Conservation (phyloP, 2,329 filamentous ascomycete species). For the Coniochaeta sp. region DNA sequence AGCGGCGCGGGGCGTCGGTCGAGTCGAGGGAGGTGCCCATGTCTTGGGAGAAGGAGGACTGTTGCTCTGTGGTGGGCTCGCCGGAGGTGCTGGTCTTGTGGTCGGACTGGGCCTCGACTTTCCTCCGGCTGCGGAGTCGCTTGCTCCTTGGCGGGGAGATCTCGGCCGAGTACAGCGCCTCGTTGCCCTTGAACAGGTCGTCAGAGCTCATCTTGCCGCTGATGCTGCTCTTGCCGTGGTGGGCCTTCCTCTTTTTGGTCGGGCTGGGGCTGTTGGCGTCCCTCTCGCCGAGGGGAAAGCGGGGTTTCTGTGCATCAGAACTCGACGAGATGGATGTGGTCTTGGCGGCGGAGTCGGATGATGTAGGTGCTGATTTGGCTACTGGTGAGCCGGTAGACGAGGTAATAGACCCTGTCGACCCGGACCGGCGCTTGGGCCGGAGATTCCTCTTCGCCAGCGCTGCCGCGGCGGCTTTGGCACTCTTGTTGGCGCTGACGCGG, state of each 20-base stretch:
- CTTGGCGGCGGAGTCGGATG: constrained; percentile 6
- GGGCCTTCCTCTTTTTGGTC: constrained; percentile 29
- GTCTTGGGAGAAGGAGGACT: background rate
- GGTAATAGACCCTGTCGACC: constrained; percentile 17
- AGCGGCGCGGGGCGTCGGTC: constrained; percentile 16
- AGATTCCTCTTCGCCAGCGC: constrained; percentile 13
- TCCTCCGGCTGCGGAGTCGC: background rate
- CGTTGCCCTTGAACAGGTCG: constrained; percentile 14
- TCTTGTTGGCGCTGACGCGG: constrained; percentile 25
- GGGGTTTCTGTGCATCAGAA: background rate
- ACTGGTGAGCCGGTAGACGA: constrained; percentile 23
- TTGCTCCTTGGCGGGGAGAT: constrained; percentile 5
- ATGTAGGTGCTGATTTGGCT: constrained; percentile 13
- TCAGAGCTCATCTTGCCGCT: constrained; percentile 6
- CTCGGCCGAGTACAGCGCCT: constrained; percentile 10
- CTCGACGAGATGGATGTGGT: background rate
- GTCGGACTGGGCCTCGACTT: background rate
- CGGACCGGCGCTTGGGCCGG: constrained; percentile 18
- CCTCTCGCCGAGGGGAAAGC: constrained; percentile 25
- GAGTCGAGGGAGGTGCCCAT: background rate
- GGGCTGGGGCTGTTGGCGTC: constrained; percentile 31
- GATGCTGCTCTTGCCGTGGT: no score
- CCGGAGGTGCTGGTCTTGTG: constrained; percentile 13
- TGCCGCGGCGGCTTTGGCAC: constrained; percentile 21
- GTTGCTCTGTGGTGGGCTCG: constrained; percentile 16